phyloP scores from a whole-genome alignment of 2,329 filamentous ascomycete species.

The Nemania sp. region DNA sequence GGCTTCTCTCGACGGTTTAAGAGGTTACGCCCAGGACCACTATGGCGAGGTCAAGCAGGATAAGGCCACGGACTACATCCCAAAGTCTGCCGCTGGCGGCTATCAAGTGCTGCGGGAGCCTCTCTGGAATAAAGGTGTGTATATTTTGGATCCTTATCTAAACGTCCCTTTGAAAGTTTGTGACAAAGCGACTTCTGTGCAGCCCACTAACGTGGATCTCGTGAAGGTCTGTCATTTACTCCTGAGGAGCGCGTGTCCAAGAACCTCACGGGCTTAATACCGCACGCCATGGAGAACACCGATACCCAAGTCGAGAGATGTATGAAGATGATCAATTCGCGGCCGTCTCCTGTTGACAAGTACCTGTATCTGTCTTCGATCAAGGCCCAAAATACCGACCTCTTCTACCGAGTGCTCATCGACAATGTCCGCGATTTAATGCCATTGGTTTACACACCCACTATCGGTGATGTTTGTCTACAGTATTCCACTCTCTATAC shows the following conservation, averaged over 20 bases:
- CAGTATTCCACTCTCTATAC: conserved; percentile 97
- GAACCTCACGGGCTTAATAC: conserved; percentile 68
- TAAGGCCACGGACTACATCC: conserved; percentile 56
- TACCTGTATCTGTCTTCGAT: conserved; percentile 80
- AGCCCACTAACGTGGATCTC: conserved; percentile 9
- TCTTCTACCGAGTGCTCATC: conserved; percentile 82
- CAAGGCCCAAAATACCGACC: conserved; percentile 74
- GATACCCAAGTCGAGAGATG: conserved; percentile 66
- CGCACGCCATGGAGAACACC: conserved; percentile 64
- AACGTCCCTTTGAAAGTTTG: conserved; percentile 3
- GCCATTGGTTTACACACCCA: conserved; percentile 84
- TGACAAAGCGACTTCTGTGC: conserved; percentile 1
- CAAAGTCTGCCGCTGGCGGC: conserved; percentile 56
- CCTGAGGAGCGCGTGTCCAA: conserved; percentile 65
- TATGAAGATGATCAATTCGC: conserved; percentile 73
- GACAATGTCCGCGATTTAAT: conserved; percentile 78
- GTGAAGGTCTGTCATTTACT: conserved; percentile 65
- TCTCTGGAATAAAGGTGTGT: conserved; percentile 67
- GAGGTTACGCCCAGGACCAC: conserved; percentile 61
- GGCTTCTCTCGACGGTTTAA: conserved; percentile 61
- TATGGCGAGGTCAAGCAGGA: conserved; percentile 60
- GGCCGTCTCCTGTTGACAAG: conserved; percentile 74
- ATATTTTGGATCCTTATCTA: conserved; percentile 18
- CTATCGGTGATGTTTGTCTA: conserved; percentile 93
- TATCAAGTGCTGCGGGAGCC: conserved; percentile 66